Percentiles rank a stretch among this genome's conserved stretches.
Conservation (phyloP, 345 rosid genomes). For the Lepidium didymum region DNA sequence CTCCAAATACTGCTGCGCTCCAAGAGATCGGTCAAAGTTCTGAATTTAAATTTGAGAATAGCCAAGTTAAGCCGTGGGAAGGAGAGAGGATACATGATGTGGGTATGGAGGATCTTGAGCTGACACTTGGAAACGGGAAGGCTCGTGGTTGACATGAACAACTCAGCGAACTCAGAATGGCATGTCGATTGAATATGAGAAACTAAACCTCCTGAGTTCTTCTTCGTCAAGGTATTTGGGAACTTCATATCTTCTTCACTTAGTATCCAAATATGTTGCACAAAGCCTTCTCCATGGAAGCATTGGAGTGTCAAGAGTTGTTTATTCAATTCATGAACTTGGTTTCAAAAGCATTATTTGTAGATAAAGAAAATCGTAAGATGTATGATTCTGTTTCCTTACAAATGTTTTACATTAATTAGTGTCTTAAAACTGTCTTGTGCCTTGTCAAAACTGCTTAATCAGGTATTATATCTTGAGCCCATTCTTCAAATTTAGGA, state of each 20-base stretch:
- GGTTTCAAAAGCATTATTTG: conserved; percentile 36
- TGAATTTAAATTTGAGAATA: conserved; percentile 72
- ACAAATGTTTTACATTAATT: conserved; percentile 23
- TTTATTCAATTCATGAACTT: conserved; percentile 12
- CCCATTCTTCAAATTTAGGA: background rate
- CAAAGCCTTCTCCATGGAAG: conserved; percentile 24
- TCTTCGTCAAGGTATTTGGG: conserved; percentile 7
- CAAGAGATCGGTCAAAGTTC: conserved; percentile 55
- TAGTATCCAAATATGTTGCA: conserved; percentile 9
- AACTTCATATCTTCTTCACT: conserved; percentile 9
- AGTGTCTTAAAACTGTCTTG: conserved; percentile 21
- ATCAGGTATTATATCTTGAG: background rate
- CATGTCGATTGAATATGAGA: conserved; percentile 8
- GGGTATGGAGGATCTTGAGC: conserved; percentile 92
- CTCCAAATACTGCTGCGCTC: conserved; percentile 22
- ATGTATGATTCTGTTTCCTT: conserved; percentile 23
- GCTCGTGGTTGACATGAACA: conserved; percentile 39
- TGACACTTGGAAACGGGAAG: conserved; percentile 81
- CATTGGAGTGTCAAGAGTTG: conserved; percentile 2
- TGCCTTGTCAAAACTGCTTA: conserved; percentile 1
- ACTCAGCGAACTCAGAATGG: background rate
- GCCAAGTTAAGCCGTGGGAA: conserved; percentile 95
- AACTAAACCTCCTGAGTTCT: background rate
- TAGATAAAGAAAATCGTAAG: conserved; percentile 42
- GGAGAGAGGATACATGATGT: conserved; percentile 98